Percentiles rank a stretch among this genome's conserved stretches.
phyloP scores from a whole-genome alignment of 2,329 filamentous ascomycete species.

The Domatiomyces globalis region DNA sequence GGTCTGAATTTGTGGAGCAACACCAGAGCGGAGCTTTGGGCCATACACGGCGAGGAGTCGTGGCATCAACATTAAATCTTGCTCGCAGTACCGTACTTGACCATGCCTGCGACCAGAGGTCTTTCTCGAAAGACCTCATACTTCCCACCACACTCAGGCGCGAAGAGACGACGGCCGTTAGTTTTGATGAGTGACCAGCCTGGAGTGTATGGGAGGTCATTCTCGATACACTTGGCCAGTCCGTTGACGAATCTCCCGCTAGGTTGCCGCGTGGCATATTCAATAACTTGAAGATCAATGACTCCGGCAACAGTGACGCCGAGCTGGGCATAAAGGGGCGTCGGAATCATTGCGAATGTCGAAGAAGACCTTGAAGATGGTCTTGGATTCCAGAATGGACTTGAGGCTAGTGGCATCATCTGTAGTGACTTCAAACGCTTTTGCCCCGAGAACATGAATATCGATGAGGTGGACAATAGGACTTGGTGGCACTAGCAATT shows the following conservation, averaged over 20 bases:
- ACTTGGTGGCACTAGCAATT: constrained; percentile 24
- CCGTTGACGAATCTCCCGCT: constrained; percentile 14
- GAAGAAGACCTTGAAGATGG: constrained; percentile 38
- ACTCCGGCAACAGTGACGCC: constrained; percentile 29
- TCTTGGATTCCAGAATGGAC: constrained; percentile 29
- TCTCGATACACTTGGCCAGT: constrained; percentile 24
- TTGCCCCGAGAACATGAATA: constrained; percentile 24
- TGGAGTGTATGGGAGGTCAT: constrained; percentile 6
- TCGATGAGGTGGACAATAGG: constrained; percentile 33
- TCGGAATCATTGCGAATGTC: constrained; percentile 43
- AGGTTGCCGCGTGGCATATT: constrained; percentile 26
- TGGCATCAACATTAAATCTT: constrained; percentile 34
- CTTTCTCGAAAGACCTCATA: constrained; percentile 36
- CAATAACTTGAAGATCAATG: constrained; percentile 41
- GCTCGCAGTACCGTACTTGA: constrained; percentile 36
- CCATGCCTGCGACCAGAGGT: constrained; percentile 29
- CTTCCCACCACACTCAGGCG: constrained; percentile 29
- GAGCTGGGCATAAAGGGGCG: constrained; percentile 34
- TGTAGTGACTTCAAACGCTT: constrained; percentile 30
- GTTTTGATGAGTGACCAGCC: constrained; percentile 27
- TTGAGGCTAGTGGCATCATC: constrained; percentile 18
- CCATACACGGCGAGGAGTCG: constrained; percentile 22
- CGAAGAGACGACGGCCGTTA: constrained; percentile 27
- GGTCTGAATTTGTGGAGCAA: constrained; percentile 17
- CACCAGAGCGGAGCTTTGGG: constrained; percentile 9